phyloP scores from a whole-genome alignment of 306 rosid genomes.

The Prunus persica region Prunus_persica_NCBIv2 NC_034010.1:22761501-22762000 shows the following conservation, averaged over 20 bases:
- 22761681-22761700: conserved; percentile 42
- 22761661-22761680: conserved; percentile 35
- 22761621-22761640: conserved; percentile 74
- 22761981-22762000: too few relatives aligned
- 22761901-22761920: conserved; percentile 37
- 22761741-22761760: conserved; percentile 41
- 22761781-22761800: conserved; percentile 42
- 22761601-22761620: conserved; percentile 83
- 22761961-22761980: too few relatives aligned
- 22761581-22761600: conserved; percentile 95
- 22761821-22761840: conserved; percentile 24
- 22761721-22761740: conserved; percentile 34
- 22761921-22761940: conserved; percentile 8
- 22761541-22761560: background rate
- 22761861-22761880: conserved; percentile 19
- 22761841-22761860: conserved; percentile 32
- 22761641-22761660: conserved; percentile 69
- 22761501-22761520: background rate
- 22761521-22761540: background rate
- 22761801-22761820: conserved; percentile 29
- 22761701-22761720: conserved; percentile 28
- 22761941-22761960: background rate
- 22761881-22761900: conserved; percentile 30
- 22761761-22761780: conserved; percentile 26
- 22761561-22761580: conserved; percentile 14